Evolutionary conservation across 306 rosid species (phyloP).

Genomic region (Adenanthera pavonina): DNA sequence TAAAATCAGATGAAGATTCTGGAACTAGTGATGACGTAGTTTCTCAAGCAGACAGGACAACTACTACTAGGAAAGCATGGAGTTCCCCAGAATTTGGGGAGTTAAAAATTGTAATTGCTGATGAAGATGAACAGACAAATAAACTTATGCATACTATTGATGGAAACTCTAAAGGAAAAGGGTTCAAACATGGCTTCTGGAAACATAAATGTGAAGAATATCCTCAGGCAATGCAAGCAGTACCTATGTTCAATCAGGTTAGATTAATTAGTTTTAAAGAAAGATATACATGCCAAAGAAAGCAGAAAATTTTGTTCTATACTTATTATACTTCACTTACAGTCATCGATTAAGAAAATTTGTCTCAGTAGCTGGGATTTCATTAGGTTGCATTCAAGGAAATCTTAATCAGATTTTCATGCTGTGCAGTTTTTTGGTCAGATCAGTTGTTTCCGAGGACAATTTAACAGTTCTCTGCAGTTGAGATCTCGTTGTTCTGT

Average conservation of each 20-base stretch:
- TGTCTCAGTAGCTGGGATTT: conserved; percentile 11
- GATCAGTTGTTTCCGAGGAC: conserved; percentile 43
- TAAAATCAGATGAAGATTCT: conserved; percentile 52
- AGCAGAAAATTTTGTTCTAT: not conserved
- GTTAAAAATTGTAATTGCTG: conserved; percentile 68
- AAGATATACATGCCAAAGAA: conserved; percentile 29
- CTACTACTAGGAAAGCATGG: conserved; percentile 70
- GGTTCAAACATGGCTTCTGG: conserved; percentile 71
- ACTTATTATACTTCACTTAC: conserved; percentile 20
- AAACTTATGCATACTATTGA: conserved; percentile 41
- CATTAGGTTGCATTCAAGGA: conserved; percentile 13
- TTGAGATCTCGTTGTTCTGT: conserved; percentile 50
- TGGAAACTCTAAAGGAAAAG: conserved; percentile 76
- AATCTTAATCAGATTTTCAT: conserved; percentile 24
- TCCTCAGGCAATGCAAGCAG: conserved; percentile 63
- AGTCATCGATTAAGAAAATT: not conserved
- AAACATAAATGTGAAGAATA: conserved; percentile 67
- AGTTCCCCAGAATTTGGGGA: conserved; percentile 64
- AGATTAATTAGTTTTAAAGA: conserved; percentile 37
- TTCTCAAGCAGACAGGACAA: conserved; percentile 65
- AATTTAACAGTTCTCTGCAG: conserved; percentile 23
- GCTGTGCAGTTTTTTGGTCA: conserved; percentile 49
- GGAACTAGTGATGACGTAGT: conserved; percentile 61
- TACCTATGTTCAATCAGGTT: conserved; percentile 74
- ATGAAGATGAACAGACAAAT: conserved; percentile 61